Conservation (phyloP, 179 eudicot species). For the Nepenthes alata region DNA sequence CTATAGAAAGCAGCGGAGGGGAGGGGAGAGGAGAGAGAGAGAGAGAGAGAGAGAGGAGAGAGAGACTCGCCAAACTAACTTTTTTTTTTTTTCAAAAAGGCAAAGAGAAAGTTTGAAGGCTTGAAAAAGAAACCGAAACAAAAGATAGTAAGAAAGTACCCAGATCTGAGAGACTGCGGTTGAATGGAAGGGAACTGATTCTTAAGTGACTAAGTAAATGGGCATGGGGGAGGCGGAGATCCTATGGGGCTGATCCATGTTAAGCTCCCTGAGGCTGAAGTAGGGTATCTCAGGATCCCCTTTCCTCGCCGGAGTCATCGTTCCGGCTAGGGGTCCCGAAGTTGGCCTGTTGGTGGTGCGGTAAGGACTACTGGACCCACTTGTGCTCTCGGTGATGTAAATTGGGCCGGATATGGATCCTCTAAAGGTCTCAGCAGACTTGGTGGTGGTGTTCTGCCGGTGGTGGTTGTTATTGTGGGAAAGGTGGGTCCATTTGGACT, state of each 20-base stretch:
- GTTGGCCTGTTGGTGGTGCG: conserved; percentile 25
- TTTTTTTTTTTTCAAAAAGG: neutral
- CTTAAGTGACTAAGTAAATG: conserved; percentile 43
- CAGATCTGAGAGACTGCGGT: no score
- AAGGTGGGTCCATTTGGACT: conserved; percentile 8
- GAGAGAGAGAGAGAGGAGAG: no score
- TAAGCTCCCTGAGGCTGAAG: conserved; percentile 38
- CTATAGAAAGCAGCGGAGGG: no score
- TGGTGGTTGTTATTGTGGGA: neutral
- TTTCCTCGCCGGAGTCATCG: conserved; percentile 8
- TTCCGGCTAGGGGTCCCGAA: conserved; percentile 28
- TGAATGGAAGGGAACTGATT: no score
- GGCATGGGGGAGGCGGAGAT: conserved; percentile 32
- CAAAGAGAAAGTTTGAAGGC: neutral
- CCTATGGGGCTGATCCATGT: conserved; percentile 29
- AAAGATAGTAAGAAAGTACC: no score
- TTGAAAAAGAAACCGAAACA: no score
- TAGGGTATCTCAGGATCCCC: conserved; percentile 34
- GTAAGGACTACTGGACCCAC: conserved; percentile 26
- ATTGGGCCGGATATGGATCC: conserved; percentile 34
- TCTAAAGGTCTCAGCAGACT: neutral
- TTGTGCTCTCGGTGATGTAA: conserved; percentile 32
- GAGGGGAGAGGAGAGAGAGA: no score
- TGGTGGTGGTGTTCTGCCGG: neutral
- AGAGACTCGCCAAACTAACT: no score